A percentile compares a stretch with the other conserved stretches of the same genome.
phyloP scores from a whole-genome alignment of 2,329 filamentous ascomycete genomes.

The Lachnellula hyalina region DNA sequence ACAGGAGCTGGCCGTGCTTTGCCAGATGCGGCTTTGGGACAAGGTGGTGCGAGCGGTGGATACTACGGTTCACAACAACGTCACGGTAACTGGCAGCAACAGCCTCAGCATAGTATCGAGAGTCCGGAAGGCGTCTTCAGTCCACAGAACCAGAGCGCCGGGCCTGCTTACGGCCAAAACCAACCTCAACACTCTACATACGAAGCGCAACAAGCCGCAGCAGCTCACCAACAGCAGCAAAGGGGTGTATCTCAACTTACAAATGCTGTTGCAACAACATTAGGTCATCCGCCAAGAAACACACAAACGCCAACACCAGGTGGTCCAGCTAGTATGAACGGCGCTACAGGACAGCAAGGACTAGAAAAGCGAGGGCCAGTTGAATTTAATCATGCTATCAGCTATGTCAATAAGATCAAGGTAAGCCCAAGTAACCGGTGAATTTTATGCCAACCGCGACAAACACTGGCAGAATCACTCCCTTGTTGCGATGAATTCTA shows the following conservation, averaged over 20 bases:
- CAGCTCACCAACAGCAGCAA: slow-evolving; percentile 57
- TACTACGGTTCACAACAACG: slow-evolving; percentile 36
- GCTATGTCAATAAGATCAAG: slow-evolving; percentile 99
- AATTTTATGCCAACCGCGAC: not conserved
- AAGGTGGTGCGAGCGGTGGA: slow-evolving; percentile 23
- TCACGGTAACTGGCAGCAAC: slow-evolving; percentile 48
- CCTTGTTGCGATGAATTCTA: not conserved
- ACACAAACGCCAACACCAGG: slow-evolving; percentile 56
- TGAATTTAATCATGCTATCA: slow-evolving; percentile 98
- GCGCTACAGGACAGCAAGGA: slow-evolving; percentile 53
- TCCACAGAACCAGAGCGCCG: slow-evolving; percentile 48
- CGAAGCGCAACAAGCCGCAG: slow-evolving; percentile 37
- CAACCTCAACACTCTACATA: slow-evolving; percentile 36
- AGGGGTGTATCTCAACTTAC: slow-evolving; percentile 61
- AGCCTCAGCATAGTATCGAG: slow-evolving; percentile 54
- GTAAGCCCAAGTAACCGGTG: slow-evolving; percentile 41
- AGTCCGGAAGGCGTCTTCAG: slow-evolving; percentile 60
- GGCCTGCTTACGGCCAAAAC: slow-evolving; percentile 40
- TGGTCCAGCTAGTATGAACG: slow-evolving; percentile 54
- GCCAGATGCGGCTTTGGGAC: slow-evolving; percentile 31
- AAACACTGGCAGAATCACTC: not conserved
- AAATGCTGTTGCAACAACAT: slow-evolving; percentile 45
- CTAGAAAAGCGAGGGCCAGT: slow-evolving; percentile 88
- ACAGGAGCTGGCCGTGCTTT: slow-evolving; percentile 42
- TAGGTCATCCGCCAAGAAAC: slow-evolving; percentile 43